Percentiles rank a stretch among this genome's conserved stretches.
These are phyloP conservation scores for Teunomyces panamensis DNA, from an alignment of 805 yeast species.

Conservation along the genomic window DNA sequence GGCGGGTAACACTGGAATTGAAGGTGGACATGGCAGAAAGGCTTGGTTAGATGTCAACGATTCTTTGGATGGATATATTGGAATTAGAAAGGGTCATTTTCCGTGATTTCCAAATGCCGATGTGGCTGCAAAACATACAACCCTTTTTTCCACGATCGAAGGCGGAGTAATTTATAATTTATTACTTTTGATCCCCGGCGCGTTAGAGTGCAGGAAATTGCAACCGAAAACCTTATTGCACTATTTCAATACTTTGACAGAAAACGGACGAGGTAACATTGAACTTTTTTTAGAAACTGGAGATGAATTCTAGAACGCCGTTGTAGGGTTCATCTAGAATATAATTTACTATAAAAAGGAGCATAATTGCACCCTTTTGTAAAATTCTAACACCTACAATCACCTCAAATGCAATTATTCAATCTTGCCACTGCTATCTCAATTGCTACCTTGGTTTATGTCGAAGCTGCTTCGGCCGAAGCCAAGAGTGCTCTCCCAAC, in stretches of 20 bases:
- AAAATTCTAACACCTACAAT: neutral
- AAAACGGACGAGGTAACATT: neutral
- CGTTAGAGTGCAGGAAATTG: neutral
- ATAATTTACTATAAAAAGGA: neutral
- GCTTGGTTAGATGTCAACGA: conserved; percentile 26
- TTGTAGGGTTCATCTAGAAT: neutral
- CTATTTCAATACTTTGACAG: neutral
- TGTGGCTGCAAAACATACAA: neutral
- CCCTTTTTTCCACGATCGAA: neutral
- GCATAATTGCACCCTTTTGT: neutral
- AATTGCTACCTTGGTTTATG: neutral
- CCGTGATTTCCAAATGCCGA: conserved; percentile 16
- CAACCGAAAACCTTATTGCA: neutral
- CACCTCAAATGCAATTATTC: neutral
- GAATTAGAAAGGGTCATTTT: conserved; percentile 25
- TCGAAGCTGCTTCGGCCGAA: neutral
- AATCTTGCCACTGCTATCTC: neutral
- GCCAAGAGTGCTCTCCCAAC: neutral
- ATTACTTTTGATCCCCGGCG: neutral
- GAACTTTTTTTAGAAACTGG: neutral
- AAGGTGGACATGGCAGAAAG: conserved; percentile 11
- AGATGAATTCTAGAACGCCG: neutral
- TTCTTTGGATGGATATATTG: conserved; percentile 30
- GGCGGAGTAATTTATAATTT: neutral
- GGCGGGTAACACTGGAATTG: conserved; percentile 16